Evolutionary conservation across 495 filamentous ascomycete species (phyloP), one percentile per base, ranked within the genome.

Genomic region (Cryomyces minteri): DNA sequence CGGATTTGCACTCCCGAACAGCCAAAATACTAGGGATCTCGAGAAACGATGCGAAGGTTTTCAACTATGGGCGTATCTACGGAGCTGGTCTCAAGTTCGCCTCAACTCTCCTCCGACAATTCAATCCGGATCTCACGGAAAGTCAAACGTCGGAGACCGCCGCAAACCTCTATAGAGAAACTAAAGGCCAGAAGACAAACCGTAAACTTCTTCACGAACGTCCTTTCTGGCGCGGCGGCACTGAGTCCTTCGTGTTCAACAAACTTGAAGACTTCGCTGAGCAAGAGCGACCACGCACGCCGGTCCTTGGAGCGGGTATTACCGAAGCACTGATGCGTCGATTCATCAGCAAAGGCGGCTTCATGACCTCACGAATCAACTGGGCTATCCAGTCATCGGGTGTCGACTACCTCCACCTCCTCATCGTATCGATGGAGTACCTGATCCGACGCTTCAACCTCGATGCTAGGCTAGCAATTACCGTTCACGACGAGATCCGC

Each of bases 21-120:
- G 92, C 90, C 2, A 66, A 69, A 11, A 99, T 95, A 43, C 60
- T 99, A 4, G 87, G 86, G 9, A 99, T 96, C 49, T 88, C 83
- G 0, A 75, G 90, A 32, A 92, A 94, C 51, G 79, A 94, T 58
- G 90, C 90, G 14, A 99, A 99, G 58, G 76, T 99, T 4, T 99
- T 99, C 66, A 99, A 96, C 60, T 99, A 96, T 54, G 90, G 90
- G 8, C 84, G 90, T 28, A 99, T 99, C 42, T 99, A 99, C 54
- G 90, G 90, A 33, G 90, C 90, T 33, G 90, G 90, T 6, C 66
- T 94, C 41, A 94, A 84, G 51, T 99, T 96, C 59, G 90, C 90
- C 4, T 77, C 81, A 11, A 88, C 82, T 7, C 67, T 99, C 4
- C 71, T 99, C 25, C 73, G 84, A 14, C 88, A 95, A 54, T 99